Evolutionary conservation across 345 rosid species (phyloP).

Genomic region (Ailanthus altissimus): DNA sequence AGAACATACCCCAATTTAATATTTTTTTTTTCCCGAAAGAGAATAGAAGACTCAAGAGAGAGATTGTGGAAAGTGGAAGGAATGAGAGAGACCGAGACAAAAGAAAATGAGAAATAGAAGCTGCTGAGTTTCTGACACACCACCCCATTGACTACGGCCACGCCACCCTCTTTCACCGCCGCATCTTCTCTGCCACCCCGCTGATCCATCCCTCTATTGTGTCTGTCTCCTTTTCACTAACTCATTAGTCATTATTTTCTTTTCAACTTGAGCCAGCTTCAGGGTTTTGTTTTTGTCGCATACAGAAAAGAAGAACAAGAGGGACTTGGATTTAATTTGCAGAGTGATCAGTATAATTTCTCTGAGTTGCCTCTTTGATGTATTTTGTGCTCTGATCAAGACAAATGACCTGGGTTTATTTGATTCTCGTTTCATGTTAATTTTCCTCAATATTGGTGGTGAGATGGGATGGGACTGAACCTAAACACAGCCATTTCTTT

Average conservation of each 20-base stretch:
- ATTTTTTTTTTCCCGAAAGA: background rate
- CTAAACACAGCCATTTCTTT: constrained; percentile 5
- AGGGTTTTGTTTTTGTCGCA: background rate
- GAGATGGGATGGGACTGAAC: constrained; percentile 27
- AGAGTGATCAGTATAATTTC: background rate
- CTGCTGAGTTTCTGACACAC: constrained; percentile 15
- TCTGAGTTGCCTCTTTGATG: background rate
- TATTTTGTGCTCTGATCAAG: constrained; percentile 17
- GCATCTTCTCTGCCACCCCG: background rate
- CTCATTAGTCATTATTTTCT: background rate
- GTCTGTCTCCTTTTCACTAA: background rate
- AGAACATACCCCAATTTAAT: background rate
- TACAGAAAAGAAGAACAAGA: background rate
- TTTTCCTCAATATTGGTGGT: background rate
- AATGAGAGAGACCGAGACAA: constrained; percentile 8
- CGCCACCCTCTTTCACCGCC: constrained; percentile 24
- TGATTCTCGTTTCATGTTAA: background rate
- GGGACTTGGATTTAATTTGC: background rate
- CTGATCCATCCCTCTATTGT: background rate
- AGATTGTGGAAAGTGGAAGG: constrained; percentile 16
- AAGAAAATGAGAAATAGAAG: background rate
- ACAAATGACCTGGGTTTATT: background rate
- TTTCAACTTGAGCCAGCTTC: background rate
- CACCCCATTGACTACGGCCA: constrained; percentile 19
- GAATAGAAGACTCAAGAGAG: constrained; percentile 10